These are phyloP conservation scores for Carex cristatella DNA, from an alignment of 176 grass and related monocot species.

Conservation along the genomic window DNA sequence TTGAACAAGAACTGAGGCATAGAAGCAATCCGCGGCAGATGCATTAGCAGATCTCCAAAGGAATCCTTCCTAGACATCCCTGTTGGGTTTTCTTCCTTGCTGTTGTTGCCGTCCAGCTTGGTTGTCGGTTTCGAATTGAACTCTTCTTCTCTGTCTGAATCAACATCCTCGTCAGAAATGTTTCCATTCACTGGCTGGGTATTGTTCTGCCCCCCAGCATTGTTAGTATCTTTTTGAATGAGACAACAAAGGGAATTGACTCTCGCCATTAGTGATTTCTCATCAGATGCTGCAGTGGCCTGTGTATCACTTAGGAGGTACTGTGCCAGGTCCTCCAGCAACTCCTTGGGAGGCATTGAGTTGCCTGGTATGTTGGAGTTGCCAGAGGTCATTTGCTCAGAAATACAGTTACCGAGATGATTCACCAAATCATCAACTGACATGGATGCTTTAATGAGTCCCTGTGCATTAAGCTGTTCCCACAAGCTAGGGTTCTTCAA, in stretches of 20 bases:
- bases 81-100: background rate
- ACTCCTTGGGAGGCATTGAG: slow-evolving; percentile 28
- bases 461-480: slow-evolving; percentile 48
- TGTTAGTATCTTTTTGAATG: slow-evolving; percentile 38
- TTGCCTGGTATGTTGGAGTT: slow-evolving; percentile 24
- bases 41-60: slow-evolving; percentile 32
- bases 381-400: slow-evolving; percentile 23
- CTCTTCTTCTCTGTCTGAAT: slow-evolving; percentile 45
- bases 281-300: slow-evolving; percentile 25
- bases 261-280: slow-evolving; percentile 45
- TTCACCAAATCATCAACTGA: slow-evolving; percentile 50
- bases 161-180: background rate
- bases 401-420: slow-evolving; percentile 38
- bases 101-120: background rate
- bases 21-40: slow-evolving; percentile 44
- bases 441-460: slow-evolving; percentile 48
- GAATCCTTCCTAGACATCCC: slow-evolving; percentile 45
- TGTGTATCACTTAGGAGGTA: slow-evolving; percentile 60
- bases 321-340: slow-evolving; percentile 45
- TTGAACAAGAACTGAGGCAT: slow-evolving; percentile 51
- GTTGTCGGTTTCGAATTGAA: slow-evolving; percentile 34
- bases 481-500: slow-evolving; percentile 19
- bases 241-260: slow-evolving; percentile 47
- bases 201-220: slow-evolving; percentile 6
- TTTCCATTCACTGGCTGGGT: slow-evolving; percentile 20